Percentiles rank a stretch among this genome's conserved stretches.
phyloP scores from a whole-genome alignment of 164 flowering plant genomes.

The Liriodendron chinense region DNA sequence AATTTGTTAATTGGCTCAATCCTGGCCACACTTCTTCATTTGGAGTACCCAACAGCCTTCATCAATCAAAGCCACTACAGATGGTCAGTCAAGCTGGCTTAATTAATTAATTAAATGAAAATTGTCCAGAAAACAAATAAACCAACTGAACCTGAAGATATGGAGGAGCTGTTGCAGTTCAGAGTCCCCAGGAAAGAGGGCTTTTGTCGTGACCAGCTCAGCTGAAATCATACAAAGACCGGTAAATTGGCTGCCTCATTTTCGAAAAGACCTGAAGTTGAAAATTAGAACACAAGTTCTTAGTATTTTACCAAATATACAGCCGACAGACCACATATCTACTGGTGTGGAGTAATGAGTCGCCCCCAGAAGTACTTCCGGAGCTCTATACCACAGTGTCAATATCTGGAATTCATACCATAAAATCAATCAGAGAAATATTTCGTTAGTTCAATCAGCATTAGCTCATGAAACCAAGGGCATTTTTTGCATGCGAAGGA shows the following conservation, averaged over 20 bases:
- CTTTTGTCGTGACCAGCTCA: slow-evolving; percentile 76
- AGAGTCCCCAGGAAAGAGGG: slow-evolving; percentile 85
- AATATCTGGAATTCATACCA: slow-evolving; percentile 46
- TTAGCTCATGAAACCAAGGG: too few species aligned
- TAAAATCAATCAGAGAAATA: background rate
- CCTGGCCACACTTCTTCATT: slow-evolving; percentile 88
- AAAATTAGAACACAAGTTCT: background rate
- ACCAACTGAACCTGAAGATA: slow-evolving; percentile 68
- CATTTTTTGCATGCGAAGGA: too few species aligned
- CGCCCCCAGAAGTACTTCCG: slow-evolving; percentile 36
- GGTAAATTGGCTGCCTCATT: background rate
- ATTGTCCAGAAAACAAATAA: background rate
- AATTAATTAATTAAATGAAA: background rate
- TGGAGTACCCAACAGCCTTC: slow-evolving; percentile 83
- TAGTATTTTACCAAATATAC: slow-evolving; percentile 68
- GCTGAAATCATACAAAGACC: slow-evolving; percentile 34
- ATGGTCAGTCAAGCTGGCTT: background rate
- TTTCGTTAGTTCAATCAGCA: too few species aligned
- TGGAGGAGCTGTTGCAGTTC: slow-evolving; percentile 90
- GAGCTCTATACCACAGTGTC: slow-evolving; percentile 49
- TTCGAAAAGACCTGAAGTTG: background rate
- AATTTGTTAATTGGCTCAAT: slow-evolving; percentile 67
- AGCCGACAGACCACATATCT: slow-evolving; percentile 93
- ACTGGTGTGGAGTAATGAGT: slow-evolving; percentile 57
- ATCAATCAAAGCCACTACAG: background rate